Base-by-base conservation (phyloP, 805 yeast species). In the Phaffomyces opuntiae region DNA sequence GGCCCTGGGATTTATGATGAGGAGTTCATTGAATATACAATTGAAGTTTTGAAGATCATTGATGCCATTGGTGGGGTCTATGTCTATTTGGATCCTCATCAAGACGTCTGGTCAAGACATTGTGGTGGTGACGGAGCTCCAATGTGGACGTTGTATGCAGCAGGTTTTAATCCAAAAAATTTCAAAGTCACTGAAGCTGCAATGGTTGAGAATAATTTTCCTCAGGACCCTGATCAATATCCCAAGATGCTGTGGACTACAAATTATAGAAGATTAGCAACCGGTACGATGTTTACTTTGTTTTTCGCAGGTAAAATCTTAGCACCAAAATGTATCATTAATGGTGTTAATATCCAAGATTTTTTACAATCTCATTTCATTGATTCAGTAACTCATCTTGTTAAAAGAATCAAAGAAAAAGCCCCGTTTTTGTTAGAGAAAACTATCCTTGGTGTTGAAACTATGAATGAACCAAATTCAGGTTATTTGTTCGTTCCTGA, bases 51-150 rank as follows among this genome's bases (percentile, higher is more conserved):
- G 44, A 68, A 72, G 44, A 74, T 78, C 8, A 73, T 85, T 13
- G 70, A 76, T 39, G 59, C 71, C 17, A 68, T 79, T 27, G 95
- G 93, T 1, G 91, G 90, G 0, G 60, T 89, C 17, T 85, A 83
- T 55, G 87, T 88, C 7, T 80, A 85, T 53, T 60, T 90, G 52
- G 96, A 90, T 58, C 87, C 95, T 1, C 97, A 90, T 61, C 97
- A 90, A 62, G 97, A 90, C 61, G 95, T 83, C 12, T 90, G 97
- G 97, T 82, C 93, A 1, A 74, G 96, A 40, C 86, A 73, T 59
- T 70, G 80, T 11, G 96, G 96, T 6, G 97, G 97, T 3, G 80
- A 87, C 40, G 97, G 97, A 17, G 96, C 96, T 4, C 97, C 97
- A 1, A 56, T 87, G 57, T 90, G 97, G 97, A 89, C 97, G 0